Base-by-base conservation (phyloP, 306 rosid species). In the Quercus dentata region DNA sequence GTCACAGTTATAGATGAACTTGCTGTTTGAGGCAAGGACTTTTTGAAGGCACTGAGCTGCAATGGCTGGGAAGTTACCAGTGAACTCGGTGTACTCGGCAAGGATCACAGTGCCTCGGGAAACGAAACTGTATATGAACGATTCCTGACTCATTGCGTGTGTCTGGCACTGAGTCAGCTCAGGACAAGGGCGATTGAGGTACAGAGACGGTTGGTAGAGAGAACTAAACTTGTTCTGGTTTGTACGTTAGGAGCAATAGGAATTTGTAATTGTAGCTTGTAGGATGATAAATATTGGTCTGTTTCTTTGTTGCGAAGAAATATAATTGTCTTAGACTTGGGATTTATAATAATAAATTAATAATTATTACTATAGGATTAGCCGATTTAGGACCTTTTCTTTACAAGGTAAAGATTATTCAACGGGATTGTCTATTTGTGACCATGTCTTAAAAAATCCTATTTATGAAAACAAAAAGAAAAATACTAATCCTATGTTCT, bases 1-100 rank as follows among this genome's bases (percentile, higher is more conserved):
- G 83, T 94, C 98, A 73, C 97, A 94, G 54, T 51, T 92, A 88
- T 92, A 94, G 61, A 93, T 94, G 91, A 94, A 94, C 90, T 86
- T 94, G 88, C 91, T 92, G 83, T 92, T 92, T 31, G 98, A 84
- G 31, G 97, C 91, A 13, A 94, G 91, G 1, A 94, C 92, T 49
- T 89, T 92, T 85, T 92, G 94, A 3, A 94, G 97, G 76, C 98
- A 94, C 89, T 91, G 94, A 62, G 89, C 86, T 9, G 99, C 99
- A 85, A 95, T 92, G 68, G 98, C 97, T 10, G 97, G 97, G 49
- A 95, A 95, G 83, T 95, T 95, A 1, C 99, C 99, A 1, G 97
- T 92, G 89, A 95, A 95, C 90, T 95, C 91, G 2, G 97, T 92
- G 88, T 86, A 90, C 87, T 95, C 99, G 5, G 96, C 94, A 79